These are phyloP conservation scores for Thielaviopsis punctulata DNA, from an alignment of 2,329 filamentous ascomycete genomes.

Conservation along the genomic window DNA sequence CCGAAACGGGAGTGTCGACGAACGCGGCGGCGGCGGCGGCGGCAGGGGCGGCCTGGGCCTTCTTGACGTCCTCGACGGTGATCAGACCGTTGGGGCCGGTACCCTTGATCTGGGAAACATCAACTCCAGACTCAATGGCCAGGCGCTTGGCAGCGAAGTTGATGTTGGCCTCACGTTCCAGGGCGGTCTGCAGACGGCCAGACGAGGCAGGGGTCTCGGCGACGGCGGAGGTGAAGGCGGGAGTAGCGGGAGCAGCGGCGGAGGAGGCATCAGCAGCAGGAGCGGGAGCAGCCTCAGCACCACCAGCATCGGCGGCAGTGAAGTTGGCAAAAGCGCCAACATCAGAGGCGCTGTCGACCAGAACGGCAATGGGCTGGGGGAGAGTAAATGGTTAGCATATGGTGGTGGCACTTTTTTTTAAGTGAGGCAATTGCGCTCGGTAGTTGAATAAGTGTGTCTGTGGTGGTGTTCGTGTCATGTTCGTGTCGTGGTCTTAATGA, in stretches of 20 bases:
- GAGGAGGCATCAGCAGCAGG: constrained; percentile 43
- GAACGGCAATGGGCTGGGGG: constrained; percentile 74
- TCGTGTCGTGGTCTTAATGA: neutral
- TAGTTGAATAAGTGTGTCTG: no score
- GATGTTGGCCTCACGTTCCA: constrained; percentile 66
- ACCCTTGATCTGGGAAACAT: constrained; percentile 66
- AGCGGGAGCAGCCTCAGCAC: constrained; percentile 47
- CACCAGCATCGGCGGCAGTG: constrained; percentile 76
- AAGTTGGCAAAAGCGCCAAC: constrained; percentile 79
- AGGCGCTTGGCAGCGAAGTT: constrained; percentile 61
- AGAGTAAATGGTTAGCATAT: constrained; percentile 7
- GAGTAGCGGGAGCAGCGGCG: constrained; percentile 33
- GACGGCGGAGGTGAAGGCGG: constrained; percentile 23
- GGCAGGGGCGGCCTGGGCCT: constrained; percentile 45
- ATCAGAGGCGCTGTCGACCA: constrained; percentile 84
- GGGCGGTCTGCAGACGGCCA: constrained; percentile 63
- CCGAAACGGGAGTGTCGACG: constrained; percentile 67
- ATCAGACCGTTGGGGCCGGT: constrained; percentile 72
- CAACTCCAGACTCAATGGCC: constrained; percentile 69
- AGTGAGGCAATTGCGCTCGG: neutral
- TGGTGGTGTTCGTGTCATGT: neutral
- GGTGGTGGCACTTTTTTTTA: no score
- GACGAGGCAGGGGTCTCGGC: constrained; percentile 55
- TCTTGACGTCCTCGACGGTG: constrained; percentile 86
- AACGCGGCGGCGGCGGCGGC: constrained; percentile 48